These are phyloP conservation scores for Tricholoma terreum DNA, from an alignment of 768 basidiomycete species.

Conservation along the genomic window DNA sequence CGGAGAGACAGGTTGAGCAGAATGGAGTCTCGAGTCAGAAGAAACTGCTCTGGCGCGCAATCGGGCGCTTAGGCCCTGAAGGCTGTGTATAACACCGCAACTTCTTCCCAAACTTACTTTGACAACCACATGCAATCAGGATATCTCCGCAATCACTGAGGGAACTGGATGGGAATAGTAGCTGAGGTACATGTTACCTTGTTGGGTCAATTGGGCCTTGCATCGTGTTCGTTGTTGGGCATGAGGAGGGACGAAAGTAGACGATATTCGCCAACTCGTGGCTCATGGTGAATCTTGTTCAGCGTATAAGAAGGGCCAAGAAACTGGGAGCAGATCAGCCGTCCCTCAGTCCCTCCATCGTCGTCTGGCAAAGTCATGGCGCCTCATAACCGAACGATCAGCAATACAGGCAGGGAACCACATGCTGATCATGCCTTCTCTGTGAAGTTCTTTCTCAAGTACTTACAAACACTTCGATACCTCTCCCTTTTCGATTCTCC, in stretches of 20 bases:
- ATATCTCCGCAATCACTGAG: slow-evolving; percentile 16
- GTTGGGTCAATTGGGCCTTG: slow-evolving; percentile 20
- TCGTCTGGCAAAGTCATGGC: slow-evolving; percentile 22
- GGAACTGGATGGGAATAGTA: slow-evolving; percentile 9
- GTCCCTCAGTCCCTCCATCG: slow-evolving; percentile 3
- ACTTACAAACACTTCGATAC: slow-evolving; percentile 35
- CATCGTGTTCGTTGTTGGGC: slow-evolving; percentile 24
- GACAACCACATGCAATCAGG: slow-evolving; percentile 8
- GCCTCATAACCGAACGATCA: slow-evolving; percentile 25
- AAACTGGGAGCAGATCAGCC: neutral
- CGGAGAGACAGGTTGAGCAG: slow-evolving; percentile 4
- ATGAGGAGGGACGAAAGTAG: slow-evolving; percentile 23
- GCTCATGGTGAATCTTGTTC: slow-evolving; percentile 6
- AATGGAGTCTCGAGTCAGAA: slow-evolving; percentile 1
- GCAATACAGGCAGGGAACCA: slow-evolving; percentile 30
- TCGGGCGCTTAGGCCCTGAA: slow-evolving; percentile 7
- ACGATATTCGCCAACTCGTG: slow-evolving; percentile 16
- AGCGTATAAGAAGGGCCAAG: slow-evolving; percentile 15
- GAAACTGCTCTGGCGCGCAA: too few species aligned
- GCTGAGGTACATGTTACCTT: slow-evolving; percentile 15
- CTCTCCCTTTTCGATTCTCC: slow-evolving; percentile 21
- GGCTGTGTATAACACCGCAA: slow-evolving; percentile 15
- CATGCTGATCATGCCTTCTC: slow-evolving; percentile 25
- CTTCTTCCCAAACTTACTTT: neutral
- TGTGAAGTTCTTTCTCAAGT: slow-evolving; percentile 24